A percentile compares a stretch with the other conserved stretches of the same genome.
phyloP scores from a whole-genome alignment of 495 filamentous ascomycete species.

The Pseudomonodictys pantanalensis region DNA sequence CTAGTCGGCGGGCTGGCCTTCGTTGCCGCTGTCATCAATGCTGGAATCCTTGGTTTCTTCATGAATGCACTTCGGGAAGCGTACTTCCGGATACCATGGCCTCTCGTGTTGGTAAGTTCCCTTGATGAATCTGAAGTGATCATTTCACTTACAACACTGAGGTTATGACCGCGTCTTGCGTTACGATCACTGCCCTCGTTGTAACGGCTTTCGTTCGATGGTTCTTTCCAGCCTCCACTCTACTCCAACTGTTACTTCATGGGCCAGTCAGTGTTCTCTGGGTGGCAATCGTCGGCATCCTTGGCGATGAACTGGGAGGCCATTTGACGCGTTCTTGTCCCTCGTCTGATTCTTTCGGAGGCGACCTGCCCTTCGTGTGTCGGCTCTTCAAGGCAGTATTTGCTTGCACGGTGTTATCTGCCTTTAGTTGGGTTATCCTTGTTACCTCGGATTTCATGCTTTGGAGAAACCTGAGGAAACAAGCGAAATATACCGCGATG shows the following conservation, averaged over 20 bases:
- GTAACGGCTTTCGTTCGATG: neutral
- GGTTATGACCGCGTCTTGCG: neutral
- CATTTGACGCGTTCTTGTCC: constrained; percentile 2
- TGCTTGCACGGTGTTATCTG: neutral
- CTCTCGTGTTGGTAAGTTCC: neutral
- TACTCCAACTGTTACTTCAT: constrained; percentile 1
- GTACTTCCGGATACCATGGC: constrained; percentile 2
- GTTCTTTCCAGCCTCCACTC: neutral
- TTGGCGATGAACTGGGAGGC: constrained; percentile 3
- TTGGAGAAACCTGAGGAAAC: constrained; percentile 1
- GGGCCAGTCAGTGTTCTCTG: neutral
- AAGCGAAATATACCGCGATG: constrained; percentile 2
- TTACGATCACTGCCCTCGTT: neutral
- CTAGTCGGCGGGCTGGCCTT: constrained; percentile 7
- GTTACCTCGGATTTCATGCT: neutral
- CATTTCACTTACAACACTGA: too few species aligned
- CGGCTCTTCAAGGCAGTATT: constrained; percentile 7
- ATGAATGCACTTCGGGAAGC: constrained; percentile 8
- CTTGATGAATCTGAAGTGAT: neutral
- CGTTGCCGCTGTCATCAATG: neutral
- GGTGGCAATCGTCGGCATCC: neutral
- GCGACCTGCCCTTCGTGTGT: constrained; percentile 14
- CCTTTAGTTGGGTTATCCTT: neutral
- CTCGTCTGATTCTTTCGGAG: neutral
- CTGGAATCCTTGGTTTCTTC: constrained; percentile 9